phyloP scores from a whole-genome alignment of 306 rosid species.

The Lithocarpus polystachyus region DNA sequence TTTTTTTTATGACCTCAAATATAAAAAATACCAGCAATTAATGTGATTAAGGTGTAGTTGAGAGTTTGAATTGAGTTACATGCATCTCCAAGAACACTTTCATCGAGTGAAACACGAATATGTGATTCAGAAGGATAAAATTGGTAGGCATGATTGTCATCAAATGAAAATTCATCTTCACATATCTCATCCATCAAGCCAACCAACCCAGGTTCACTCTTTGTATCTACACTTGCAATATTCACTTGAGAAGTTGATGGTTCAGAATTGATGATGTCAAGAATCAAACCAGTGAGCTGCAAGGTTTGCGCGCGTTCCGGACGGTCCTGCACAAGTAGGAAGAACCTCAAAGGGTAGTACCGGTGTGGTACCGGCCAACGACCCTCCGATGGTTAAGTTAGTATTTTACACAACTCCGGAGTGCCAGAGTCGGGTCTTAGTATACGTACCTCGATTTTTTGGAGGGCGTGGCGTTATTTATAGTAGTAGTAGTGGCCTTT shows the following conservation, averaged over 20 bases:
- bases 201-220: constrained; percentile 40
- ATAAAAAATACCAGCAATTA: neutral
- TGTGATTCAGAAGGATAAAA: constrained; percentile 41
- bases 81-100: constrained; percentile 41
- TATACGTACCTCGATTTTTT: too few relatives aligned
- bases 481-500: too few relatives aligned
- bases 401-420: too few relatives aligned
- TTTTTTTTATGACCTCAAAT: neutral
- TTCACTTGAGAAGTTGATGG: constrained; percentile 42
- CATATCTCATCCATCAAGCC: constrained; percentile 88
- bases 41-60: neutral
- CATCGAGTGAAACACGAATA: constrained; percentile 40
- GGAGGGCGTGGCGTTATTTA: too few relatives aligned
- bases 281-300: too few relatives aligned
- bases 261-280: too few relatives aligned
- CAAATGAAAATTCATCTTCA: constrained; percentile 73
- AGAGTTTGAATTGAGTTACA: constrained; percentile 1
- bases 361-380: too few relatives aligned
- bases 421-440: too few relatives aligned
- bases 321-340: too few relatives aligned
- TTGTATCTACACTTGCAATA: constrained; percentile 30
- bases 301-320: too few relatives aligned
- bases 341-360: too few relatives aligned
- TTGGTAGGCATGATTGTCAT: constrained; percentile 29
- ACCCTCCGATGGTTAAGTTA: too few relatives aligned